A percentile compares a stretch with the other conserved stretches of the same genome.
Evolutionary conservation across 2,329 filamentous ascomycete species (phyloP).

Genomic region (Verticillium klebahnii): DNA sequence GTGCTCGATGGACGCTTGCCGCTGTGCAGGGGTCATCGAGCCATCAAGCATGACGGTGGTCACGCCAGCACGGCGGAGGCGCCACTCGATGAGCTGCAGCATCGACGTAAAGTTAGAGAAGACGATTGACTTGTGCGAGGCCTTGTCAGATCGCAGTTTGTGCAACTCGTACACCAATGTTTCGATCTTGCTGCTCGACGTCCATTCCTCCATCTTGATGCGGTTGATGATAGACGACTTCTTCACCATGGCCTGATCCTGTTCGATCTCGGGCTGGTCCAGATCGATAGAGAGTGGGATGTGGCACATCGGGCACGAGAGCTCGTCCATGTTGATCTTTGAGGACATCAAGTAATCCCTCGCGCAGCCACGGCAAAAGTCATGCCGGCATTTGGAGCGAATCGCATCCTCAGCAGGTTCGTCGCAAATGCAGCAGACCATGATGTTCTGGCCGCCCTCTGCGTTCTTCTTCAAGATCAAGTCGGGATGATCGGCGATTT

Average conservation of each 20-base stretch:
- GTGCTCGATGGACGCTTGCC: conserved; percentile 88
- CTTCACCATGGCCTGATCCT: conserved; percentile 81
- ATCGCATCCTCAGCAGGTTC: conserved; percentile 94
- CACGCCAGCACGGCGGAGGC: conserved; percentile 91
- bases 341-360: conserved; percentile 65
- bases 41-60: conserved; percentile 98
- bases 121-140: conserved; percentile 93
- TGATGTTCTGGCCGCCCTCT: conserved; percentile 81
- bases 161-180: conserved; percentile 92
- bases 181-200: conserved; percentile 96
- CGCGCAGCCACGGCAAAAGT: conserved; percentile 46
- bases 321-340: conserved; percentile 41
- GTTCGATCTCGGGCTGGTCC: conserved; percentile 91
- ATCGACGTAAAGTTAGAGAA: conserved; percentile 98
- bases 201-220: conserved; percentile 99
- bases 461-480: conserved; percentile 84
- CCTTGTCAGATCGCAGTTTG: conserved; percentile 84
- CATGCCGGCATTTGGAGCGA: conserved; percentile 85
- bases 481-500: conserved; percentile 95
- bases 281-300: conserved; percentile 87
- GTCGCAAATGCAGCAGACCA: conserved; percentile 93
- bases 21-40: conserved; percentile 91
- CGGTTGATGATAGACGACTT: conserved; percentile 98
- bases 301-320: conserved; percentile 87
- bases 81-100: conserved; percentile 96